Conservation (phyloP, 2,329 filamentous ascomycete genomes). For the Cytospora piceicola region DNA sequence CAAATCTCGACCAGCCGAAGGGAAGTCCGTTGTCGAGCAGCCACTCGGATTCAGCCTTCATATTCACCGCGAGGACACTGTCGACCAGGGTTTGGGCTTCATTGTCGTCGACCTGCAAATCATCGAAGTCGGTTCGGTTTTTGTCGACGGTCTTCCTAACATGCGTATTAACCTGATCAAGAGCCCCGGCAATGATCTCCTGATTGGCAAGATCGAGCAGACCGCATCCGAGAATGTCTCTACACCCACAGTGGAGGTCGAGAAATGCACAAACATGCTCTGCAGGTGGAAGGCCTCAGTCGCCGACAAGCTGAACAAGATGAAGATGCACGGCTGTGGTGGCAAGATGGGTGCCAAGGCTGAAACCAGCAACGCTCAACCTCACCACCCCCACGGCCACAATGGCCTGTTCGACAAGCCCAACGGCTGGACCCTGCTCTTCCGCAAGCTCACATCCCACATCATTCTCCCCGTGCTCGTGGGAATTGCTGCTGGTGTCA, state of each 20-base stretch:
- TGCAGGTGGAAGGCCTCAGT: slow-evolving; percentile 61
- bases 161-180: slow-evolving; percentile 67
- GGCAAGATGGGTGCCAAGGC: slow-evolving; percentile 38
- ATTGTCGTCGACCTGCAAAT: slow-evolving; percentile 61
- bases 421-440: slow-evolving; percentile 49
- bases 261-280: slow-evolving; percentile 49
- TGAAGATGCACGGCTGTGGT: slow-evolving; percentile 47
- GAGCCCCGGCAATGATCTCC: slow-evolving; percentile 56
- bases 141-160: slow-evolving; percentile 57
- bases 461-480: slow-evolving; percentile 70
- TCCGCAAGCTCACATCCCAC: slow-evolving; percentile 62
- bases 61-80: slow-evolving; percentile 50
- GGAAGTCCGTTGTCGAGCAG: slow-evolving; percentile 35
- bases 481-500: slow-evolving; percentile 70
- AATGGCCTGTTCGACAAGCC: slow-evolving; percentile 30
- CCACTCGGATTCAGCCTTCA: slow-evolving; percentile 55
- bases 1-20: slow-evolving; percentile 31
- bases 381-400: slow-evolving; percentile 27
- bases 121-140: slow-evolving; percentile 60
- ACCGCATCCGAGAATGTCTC: slow-evolving; percentile 37
- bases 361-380: slow-evolving; percentile 20
- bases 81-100: slow-evolving; percentile 55
- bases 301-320: slow-evolving; percentile 45
- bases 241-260: slow-evolving; percentile 37
- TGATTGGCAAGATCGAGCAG: slow-evolving; percentile 55